Conservation (phyloP, 2,329 filamentous ascomycete genomes). For the Tolypocladium nubicola region DNA sequence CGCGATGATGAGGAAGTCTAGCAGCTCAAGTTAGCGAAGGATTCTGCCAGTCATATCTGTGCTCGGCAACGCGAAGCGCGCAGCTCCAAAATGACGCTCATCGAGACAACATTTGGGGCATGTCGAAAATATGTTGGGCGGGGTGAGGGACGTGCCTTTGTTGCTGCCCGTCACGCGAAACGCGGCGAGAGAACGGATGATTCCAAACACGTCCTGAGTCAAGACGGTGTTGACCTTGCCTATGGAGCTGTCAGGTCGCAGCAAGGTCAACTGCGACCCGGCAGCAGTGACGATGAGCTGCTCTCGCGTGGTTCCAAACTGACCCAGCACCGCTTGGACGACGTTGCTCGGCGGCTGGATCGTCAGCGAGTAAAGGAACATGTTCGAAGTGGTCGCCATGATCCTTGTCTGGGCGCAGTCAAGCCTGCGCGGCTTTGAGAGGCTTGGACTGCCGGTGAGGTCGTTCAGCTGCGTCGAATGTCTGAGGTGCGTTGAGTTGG, state of each 20-base stretch:
- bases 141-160: constrained; percentile 64
- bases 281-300: constrained; percentile 94
- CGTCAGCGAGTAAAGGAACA: constrained; percentile 97
- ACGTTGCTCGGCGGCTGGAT: constrained; percentile 86
- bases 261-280: constrained; percentile 78
- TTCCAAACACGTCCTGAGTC: constrained; percentile 92
- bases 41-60: too few relatives aligned
- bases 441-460: constrained; percentile 15
- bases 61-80: too few relatives aligned
- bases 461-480: constrained; percentile 11
- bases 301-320: constrained; percentile 93
- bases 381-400: constrained; percentile 97
- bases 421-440: constrained; percentile 36
- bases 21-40: constrained; percentile 15
- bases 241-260: constrained; percentile 75
- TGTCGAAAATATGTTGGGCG: constrained; percentile 15
- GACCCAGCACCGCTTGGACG: constrained; percentile 82
- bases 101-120: too few relatives aligned
- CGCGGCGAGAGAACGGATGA: constrained; percentile 78
- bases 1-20: constrained; percentile 92
- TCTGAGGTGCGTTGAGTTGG: constrained; percentile 4
- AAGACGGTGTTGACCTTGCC: constrained; percentile 79
- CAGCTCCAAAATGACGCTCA: too few relatives aligned
- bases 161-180: constrained; percentile 88
- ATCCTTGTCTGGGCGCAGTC: constrained; percentile 36